Evolutionary conservation across 1,284 basidiomycete species (phyloP), one percentile per base, ranked within the genome.

Genomic region (Sporisorium graminicola): DNA sequence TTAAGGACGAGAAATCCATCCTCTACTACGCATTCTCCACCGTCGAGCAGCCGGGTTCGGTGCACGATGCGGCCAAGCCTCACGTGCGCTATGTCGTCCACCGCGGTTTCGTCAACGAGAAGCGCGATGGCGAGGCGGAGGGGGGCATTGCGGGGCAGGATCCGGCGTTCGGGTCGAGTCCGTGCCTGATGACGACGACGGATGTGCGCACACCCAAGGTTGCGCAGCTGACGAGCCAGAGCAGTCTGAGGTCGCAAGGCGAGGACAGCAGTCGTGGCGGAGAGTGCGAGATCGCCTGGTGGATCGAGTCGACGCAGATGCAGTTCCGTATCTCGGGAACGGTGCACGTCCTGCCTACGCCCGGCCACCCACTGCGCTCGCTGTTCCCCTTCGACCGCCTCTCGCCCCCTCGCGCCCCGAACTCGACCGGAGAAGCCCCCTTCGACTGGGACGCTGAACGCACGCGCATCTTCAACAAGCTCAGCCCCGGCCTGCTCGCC

Each of bases 401-500:
- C 31, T 68, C 71, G 2, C 80, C 80, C 1, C 74, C 77, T 0
- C 57, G 56, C 6, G 58, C 69, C 1, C 52, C 65, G 18, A 59
- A 44, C 3, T 29, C 63, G 66, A 80, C 68, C 55, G 61, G 59
- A 10, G 31, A 62, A 12, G n/a, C n/a, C n/a, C 31, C 61, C 5
- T 87, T 86, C 68, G 77, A 84, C 58, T 87, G 86, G 86, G 85
- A 84, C 46, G 65, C 67, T 9, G 86, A 87, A 71, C 77, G 86
- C 5, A 66, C 65, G 6, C 65, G 86, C 9, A 83, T 86, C 69
- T 87, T 83, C 46, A 72, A 85, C 53, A 86, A 86, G 67, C 72
- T 87, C 56, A 79, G 68, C 20, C 79, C 86, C 12, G 80, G 79
- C 16, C 67, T 87, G n/a, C 68, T 86, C 9, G 86, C 86, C 20